These are phyloP conservation scores for Sclerotinia minor DNA, from an alignment of 2,329 filamentous ascomycete genomes.

Conservation along the genomic window DNA sequence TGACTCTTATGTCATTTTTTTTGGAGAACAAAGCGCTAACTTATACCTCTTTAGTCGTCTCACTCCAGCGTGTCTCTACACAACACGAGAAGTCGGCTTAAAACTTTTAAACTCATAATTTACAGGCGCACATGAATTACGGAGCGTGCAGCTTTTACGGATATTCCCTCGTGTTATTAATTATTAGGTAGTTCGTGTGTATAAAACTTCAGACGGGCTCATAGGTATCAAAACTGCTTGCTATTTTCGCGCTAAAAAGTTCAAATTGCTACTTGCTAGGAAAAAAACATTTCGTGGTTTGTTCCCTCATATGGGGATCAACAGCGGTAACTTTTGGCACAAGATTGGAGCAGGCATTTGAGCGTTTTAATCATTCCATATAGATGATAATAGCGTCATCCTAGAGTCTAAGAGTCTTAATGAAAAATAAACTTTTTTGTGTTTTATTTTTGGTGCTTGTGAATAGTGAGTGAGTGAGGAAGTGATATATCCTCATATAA, in stretches of 20 bases:
- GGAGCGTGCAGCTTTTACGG: slow-evolving; percentile 20
- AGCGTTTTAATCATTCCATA: slow-evolving; percentile 24
- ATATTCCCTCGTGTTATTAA: slow-evolving; percentile 25
- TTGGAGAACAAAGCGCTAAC: slow-evolving; percentile 50
- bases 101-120: slow-evolving; percentile 30
- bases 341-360: slow-evolving; percentile 24
- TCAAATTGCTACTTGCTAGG: slow-evolving; percentile 24
- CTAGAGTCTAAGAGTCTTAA: slow-evolving; percentile 24
- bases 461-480: neutral
- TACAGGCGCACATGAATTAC: slow-evolving; percentile 21
- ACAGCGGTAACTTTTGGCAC: slow-evolving; percentile 19
- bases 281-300: neutral
- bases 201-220: slow-evolving; percentile 23
- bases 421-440: slow-evolving; percentile 17
- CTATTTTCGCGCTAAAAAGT: slow-evolving; percentile 18
- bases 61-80: slow-evolving; percentile 84
- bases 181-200: slow-evolving; percentile 23
- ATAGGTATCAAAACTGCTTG: slow-evolving; percentile 22
- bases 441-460: neutral
- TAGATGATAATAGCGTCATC: slow-evolving; percentile 21
- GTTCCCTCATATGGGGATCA: slow-evolving; percentile 6
- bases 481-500: neutral
- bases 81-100: slow-evolving; percentile 88
- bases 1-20: slow-evolving; percentile 18
- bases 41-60: slow-evolving; percentile 63